Evolutionary conservation across 2,329 filamentous ascomycete genomes (phyloP).

Genomic region (Colletotrichum sp.): DNA sequence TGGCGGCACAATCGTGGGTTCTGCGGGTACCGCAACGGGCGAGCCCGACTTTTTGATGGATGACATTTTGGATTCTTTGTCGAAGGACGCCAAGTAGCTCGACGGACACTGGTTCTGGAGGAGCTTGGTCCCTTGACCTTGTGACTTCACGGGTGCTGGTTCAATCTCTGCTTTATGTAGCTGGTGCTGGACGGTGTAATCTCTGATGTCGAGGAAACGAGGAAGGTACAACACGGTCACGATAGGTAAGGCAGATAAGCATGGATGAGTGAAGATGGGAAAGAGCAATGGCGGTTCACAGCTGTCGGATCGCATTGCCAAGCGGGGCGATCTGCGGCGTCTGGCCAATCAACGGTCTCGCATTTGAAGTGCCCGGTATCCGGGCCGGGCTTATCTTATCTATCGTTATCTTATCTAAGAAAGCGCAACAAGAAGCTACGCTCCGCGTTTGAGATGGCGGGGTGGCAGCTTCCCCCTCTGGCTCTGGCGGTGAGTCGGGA

Average conservation of each 20-base stretch:
- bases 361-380: background rate
- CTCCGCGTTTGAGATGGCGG: background rate
- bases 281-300: background rate
- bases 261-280: background rate
- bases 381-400: background rate
- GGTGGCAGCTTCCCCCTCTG: background rate
- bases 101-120: background rate
- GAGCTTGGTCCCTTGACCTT: background rate
- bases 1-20: constrained; percentile 34
- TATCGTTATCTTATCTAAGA: background rate
- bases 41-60: constrained; percentile 15
- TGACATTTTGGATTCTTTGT: background rate
- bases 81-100: background rate
- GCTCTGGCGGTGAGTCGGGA: background rate
- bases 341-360: background rate
- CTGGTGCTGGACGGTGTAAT: background rate
- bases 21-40: constrained; percentile 16
- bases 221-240: background rate
- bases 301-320: background rate
- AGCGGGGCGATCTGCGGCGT: background rate
- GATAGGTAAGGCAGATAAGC: background rate
- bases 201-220: background rate
- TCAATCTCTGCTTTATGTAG: background rate
- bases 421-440: background rate
- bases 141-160: background rate